Percentiles rank a stretch among this genome's conserved stretches.
phyloP scores from a whole-genome alignment of 139 green algal genomes.

The Yamagishiella unicocca region DNA sequence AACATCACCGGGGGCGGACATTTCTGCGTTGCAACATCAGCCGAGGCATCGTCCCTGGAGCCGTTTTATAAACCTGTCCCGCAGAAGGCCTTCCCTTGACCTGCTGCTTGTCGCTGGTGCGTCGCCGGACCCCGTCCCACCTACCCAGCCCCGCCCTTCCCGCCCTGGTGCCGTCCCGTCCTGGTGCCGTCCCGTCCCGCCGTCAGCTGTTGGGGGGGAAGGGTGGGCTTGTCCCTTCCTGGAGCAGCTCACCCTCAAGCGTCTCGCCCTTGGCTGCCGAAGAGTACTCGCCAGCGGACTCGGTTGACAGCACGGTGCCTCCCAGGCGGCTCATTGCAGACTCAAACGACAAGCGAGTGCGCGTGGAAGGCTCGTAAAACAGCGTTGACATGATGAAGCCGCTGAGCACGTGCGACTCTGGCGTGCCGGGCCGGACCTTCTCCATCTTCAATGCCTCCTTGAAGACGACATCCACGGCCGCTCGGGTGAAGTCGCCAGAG shows the following conservation, averaged over 20 bases:
- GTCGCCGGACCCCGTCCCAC: too few species aligned
- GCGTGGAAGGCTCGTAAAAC: constrained; percentile 99
- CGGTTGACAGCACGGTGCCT: constrained; percentile 95
- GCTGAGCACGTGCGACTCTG: constrained; percentile 80
- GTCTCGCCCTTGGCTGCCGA: constrained; percentile 99
- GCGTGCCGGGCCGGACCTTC: constrained; percentile 65
- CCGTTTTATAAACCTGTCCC: too few species aligned
- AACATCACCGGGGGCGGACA: too few species aligned
- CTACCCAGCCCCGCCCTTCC: too few species aligned
- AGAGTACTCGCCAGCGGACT: constrained; percentile 96
- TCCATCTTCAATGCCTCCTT: constrained; percentile 88
- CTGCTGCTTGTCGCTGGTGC: too few species aligned
- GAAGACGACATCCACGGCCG: constrained; percentile 91
- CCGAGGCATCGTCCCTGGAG: too few species aligned
- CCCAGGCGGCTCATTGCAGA: constrained; percentile 94
- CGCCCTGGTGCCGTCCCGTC: too few species aligned
- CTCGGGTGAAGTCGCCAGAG: constrained; percentile 91
- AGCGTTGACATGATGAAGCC: constrained; percentile 97
- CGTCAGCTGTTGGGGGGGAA: too few species aligned
- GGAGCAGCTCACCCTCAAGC: constrained; percentile 84
- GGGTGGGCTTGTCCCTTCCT: too few species aligned
- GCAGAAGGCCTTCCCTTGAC: too few species aligned
- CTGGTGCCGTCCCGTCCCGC: too few species aligned
- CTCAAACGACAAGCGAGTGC: constrained; percentile 98
- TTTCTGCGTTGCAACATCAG: too few species aligned